Evolutionary conservation across 1,284 basidiomycete genomes (phyloP).

Genomic region (Clitocybe nebularis): DNA sequence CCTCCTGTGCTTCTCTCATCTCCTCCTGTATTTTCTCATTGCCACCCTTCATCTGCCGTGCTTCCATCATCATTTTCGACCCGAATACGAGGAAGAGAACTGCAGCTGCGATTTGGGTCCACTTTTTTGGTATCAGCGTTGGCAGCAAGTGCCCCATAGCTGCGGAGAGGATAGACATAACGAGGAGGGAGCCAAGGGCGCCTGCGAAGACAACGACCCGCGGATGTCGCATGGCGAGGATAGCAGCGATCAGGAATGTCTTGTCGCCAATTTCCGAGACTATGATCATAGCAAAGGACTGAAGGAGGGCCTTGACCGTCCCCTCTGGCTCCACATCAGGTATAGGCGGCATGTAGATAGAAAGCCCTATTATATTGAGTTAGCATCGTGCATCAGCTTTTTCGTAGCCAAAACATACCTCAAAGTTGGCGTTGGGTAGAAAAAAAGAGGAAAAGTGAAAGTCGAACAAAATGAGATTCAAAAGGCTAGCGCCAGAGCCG

Average conservation of each 20-base stretch:
- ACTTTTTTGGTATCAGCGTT: slow-evolving; percentile 73
- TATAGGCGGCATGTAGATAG: slow-evolving; percentile 5
- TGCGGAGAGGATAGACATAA: slow-evolving; percentile 93
- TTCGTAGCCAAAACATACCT: no score
- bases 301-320: slow-evolving; percentile 53
- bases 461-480: no score
- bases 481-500: no score
- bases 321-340: slow-evolving; percentile 26
- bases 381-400: no score
- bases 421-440: no score
- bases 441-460: no score
- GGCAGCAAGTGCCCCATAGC: slow-evolving; percentile 85
- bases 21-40: slow-evolving; percentile 86
- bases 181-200: slow-evolving; percentile 81
- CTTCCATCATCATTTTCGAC: slow-evolving; percentile 81
- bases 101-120: slow-evolving; percentile 79
- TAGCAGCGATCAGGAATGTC: slow-evolving; percentile 96
- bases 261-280: slow-evolving; percentile 96
- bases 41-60: slow-evolving; percentile 69
- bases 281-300: slow-evolving; percentile 86
- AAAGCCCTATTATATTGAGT: not conserved
- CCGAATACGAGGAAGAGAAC: slow-evolving; percentile 87
- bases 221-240: slow-evolving; percentile 94
- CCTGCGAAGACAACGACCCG: slow-evolving; percentile 85
- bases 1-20: slow-evolving; percentile 89